Conservation (phyloP, 208 protist species). For the Lotmaria passim region DNA sequence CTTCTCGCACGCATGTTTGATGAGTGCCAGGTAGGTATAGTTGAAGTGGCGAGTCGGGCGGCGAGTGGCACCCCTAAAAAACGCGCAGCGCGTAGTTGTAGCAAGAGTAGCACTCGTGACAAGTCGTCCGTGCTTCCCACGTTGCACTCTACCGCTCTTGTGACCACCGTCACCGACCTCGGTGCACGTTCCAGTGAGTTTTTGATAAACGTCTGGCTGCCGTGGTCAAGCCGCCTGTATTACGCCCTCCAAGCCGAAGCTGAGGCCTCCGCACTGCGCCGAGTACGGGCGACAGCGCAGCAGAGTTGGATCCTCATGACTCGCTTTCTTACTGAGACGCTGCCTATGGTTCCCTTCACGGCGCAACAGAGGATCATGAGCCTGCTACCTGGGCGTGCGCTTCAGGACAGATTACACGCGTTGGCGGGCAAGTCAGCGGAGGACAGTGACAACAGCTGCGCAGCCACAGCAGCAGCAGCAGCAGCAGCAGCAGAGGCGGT, state of each 20-base stretch:
- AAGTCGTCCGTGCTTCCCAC: no score
- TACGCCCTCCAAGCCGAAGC: background rate
- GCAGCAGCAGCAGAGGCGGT: no score
- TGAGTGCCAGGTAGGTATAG: conserved; percentile 19
- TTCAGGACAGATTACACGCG: background rate
- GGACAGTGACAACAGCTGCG: background rate
- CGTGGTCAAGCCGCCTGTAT: conserved; percentile 24
- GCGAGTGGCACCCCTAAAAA: background rate
- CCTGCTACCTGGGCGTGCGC: background rate
- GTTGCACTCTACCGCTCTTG: background rate
- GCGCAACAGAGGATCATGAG: background rate
- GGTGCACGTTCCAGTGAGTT: conserved; percentile 12
- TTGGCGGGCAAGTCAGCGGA: background rate
- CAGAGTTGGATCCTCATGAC: background rate
- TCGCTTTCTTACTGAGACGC: background rate
- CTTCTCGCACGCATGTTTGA: conserved; percentile 15
- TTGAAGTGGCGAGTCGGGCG: background rate
- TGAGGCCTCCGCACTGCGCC: conserved; percentile 3
- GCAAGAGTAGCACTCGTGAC: background rate
- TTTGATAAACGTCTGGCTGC: conserved; percentile 18
- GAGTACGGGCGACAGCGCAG: background rate
- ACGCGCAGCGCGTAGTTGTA: background rate
- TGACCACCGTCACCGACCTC: conserved; percentile 13
- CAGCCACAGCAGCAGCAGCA: background rate
- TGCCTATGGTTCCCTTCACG: background rate